Base-by-base conservation (phyloP, 768 basidiomycete genomes). In the Trametes gibbosa region DNA sequence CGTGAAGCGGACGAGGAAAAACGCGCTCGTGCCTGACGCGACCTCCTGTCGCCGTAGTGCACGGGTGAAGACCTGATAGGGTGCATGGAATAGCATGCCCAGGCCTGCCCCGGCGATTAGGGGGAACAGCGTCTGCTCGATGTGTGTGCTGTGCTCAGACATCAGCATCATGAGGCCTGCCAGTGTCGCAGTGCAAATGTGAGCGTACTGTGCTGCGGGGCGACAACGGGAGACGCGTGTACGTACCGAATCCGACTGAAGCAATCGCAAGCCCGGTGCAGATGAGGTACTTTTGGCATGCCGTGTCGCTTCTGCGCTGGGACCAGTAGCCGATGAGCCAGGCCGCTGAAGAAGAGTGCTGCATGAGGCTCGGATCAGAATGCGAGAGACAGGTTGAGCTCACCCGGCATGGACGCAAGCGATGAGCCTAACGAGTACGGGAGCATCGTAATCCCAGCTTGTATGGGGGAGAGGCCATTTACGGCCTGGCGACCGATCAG, bases 401-500 rank as follows among this genome's bases (percentile, higher is more conserved):
- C 37, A 68, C 69, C 63, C 23, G 91, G 90, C 78, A 94, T 85
- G 12, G 92, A 92, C 42, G 91, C 87, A 57, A 93, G 69, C 23
- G 91, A 91, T 34, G 91, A 88, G 50, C 90, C 92, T 51, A 93
- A 82, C 49, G 92, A 90, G 75, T 92, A 93, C 12, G 92, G 90
- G 55, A 94, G 78, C 72, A 91, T 79, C 68, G 84, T 81, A 21
- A 91, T 69, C 10, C 90, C 92, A 59, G 91, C 86, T 70, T 84
- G 71, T 46, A 92, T 69, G 13, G 89, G 90, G n/a, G 82, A 82
- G 21, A 81, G 81, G 24, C 85, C 84, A 69, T 87, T 80, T 39
- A 85, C 90, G 16, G 85, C 84, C 90, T 92, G 65, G 58, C 40
- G 25, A 24, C 19, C 25, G 52, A 60, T 62, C 55, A 64, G 63